These are phyloP conservation scores for Parasitella parasitica DNA, from an alignment of 371 early-diverging fungal species.

Conservation along the genomic window DNA sequence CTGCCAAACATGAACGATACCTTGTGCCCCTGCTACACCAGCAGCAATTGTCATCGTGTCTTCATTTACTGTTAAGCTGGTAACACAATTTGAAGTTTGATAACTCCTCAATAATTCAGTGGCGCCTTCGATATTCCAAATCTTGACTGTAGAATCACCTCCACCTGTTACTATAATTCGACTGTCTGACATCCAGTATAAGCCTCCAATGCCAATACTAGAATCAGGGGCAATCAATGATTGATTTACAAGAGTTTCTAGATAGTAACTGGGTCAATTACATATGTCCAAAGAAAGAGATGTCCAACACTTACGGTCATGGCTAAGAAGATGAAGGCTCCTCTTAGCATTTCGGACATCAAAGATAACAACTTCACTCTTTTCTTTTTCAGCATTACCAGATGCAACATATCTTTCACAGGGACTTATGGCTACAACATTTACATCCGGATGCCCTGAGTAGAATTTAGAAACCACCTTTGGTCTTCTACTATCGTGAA, in stretches of 20 bases:
- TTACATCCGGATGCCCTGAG: constrained; percentile 42
- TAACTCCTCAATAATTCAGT: constrained; percentile 28
- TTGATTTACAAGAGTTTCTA: constrained; percentile 8
- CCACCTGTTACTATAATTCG: constrained; percentile 39
- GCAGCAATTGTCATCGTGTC: constrained; percentile 35
- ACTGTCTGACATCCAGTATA: constrained; percentile 40
- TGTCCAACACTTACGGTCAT: constrained; percentile 27
- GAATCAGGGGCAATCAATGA: constrained; percentile 27
- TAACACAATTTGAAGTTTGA: constrained; percentile 31
- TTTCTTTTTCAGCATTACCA: constrained; percentile 37
- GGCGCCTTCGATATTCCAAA: constrained; percentile 35
- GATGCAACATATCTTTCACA: constrained; percentile 41
- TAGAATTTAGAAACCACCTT: constrained; percentile 16
- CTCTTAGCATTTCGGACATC: constrained; percentile 29
- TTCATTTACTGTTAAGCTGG: constrained; percentile 38
- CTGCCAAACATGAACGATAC: constrained; percentile 39
- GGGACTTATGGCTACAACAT: constrained; percentile 40
- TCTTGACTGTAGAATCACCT: constrained; percentile 38
- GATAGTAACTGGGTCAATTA: neutral
- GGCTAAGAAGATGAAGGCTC: constrained; percentile 22
- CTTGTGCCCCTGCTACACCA: constrained; percentile 41
- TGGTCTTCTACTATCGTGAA: constrained; percentile 25
- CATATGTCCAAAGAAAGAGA: neutral
- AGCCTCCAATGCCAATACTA: constrained; percentile 39
- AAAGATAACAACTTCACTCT: constrained; percentile 30